Conservation (phyloP, 176 grass and related monocot genomes). For the Raddia distichophylla region DNA sequence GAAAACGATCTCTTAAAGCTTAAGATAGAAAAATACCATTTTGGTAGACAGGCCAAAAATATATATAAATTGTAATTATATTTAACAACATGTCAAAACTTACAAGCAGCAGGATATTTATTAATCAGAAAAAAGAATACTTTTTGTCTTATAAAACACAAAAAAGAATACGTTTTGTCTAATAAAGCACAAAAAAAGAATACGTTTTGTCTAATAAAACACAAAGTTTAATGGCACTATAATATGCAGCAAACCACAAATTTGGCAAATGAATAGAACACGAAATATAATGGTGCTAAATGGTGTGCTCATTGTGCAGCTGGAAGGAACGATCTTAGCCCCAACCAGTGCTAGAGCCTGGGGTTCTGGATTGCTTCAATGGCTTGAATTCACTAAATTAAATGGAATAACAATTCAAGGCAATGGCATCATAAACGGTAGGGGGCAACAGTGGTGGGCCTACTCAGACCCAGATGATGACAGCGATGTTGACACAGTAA, state of each 20-base stretch:
- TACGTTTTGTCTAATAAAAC: neutral
- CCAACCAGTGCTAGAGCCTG: slow-evolving; percentile 74
- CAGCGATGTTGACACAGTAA: slow-evolving; percentile 63
- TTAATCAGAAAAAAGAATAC: neutral
- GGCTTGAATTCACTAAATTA: slow-evolving; percentile 96
- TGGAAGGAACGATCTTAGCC: slow-evolving; percentile 86
- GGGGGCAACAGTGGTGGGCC: slow-evolving; percentile 89
- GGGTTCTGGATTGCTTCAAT: slow-evolving; percentile 82
- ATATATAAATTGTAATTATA: neutral
- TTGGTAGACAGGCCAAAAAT: neutral
- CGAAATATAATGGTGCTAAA: slow-evolving; percentile 28
- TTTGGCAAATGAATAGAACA: slow-evolving; percentile 10
- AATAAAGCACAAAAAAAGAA: neutral
- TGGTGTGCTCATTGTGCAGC: slow-evolving; percentile 47
- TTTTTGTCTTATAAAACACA: neutral
- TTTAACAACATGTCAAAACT: slow-evolving; percentile 4
- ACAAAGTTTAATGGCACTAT: neutral
- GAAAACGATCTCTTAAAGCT: neutral
- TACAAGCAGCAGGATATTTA: neutral
- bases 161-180: neutral
- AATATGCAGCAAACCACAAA: neutral
- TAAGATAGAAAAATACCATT: neutral
- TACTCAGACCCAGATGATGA: slow-evolving; percentile 57
- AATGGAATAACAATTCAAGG: slow-evolving; percentile 88
- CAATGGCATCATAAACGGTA: slow-evolving; percentile 80